Conservation (phyloP, 768 basidiomycete species). For the Naganishia friedmannii region DNA sequence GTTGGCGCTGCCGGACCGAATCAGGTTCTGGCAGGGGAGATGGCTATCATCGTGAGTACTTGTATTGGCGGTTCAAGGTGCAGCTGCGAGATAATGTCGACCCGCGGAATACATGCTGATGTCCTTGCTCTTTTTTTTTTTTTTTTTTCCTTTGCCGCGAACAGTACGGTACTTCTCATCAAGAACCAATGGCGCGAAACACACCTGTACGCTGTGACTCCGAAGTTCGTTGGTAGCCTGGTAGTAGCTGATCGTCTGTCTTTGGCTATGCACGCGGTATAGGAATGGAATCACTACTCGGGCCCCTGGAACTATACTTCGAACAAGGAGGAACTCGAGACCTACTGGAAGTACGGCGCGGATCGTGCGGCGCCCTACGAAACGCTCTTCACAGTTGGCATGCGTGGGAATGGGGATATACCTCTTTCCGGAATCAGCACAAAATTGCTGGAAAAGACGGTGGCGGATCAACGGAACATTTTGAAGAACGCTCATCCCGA, state of each 20-base stretch:
- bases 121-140: neutral
- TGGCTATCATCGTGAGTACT: constrained; percentile 63
- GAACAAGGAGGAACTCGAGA: constrained; percentile 60
- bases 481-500: constrained; percentile 59
- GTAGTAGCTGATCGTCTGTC: neutral
- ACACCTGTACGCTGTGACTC: constrained; percentile 53
- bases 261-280: too few species aligned
- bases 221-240: too few species aligned
- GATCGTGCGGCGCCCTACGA: constrained; percentile 63
- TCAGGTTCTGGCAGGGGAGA: constrained; percentile 63
- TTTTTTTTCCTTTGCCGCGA: neutral
- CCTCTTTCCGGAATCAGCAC: constrained; percentile 44
- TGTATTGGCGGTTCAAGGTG: too few species aligned
- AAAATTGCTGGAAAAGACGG: constrained; percentile 54
- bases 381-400: constrained; percentile 65
- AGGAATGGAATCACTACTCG: constrained; percentile 23
- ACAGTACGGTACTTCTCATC: constrained; percentile 61
- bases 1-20: constrained; percentile 62
- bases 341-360: constrained; percentile 64
- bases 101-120: neutral
- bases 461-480: constrained; percentile 64
- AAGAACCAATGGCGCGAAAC: constrained; percentile 73
- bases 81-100: too few species aligned
- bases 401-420: constrained; percentile 61
- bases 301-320: constrained; percentile 51